Evolutionary conservation across 352 stramenopile species (phyloP).

Genomic region (Globisporangium takayamanum): DNA sequence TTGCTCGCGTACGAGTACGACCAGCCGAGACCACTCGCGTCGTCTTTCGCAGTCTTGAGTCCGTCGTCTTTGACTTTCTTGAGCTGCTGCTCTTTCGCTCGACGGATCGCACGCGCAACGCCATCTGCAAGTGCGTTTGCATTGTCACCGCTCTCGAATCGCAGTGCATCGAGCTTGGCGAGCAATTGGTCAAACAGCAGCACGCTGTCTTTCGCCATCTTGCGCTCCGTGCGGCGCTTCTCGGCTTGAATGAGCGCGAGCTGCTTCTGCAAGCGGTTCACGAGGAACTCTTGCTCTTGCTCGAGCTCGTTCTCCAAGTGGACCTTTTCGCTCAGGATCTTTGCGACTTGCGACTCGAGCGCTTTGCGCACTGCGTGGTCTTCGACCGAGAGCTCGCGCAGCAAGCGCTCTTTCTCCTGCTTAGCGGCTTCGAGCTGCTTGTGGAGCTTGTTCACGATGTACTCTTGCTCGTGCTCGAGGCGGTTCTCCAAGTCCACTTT

Average conservation of each 20-base stretch:
- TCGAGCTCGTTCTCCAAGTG: constrained; percentile 83
- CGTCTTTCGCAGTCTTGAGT: constrained; percentile 51
- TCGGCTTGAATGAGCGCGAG: constrained; percentile 58
- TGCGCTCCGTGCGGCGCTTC: constrained; percentile 67
- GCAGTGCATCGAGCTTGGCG: constrained; percentile 54
- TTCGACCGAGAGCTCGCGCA: constrained; percentile 62
- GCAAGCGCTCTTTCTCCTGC: constrained; percentile 58
- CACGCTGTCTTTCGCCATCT: constrained; percentile 68
- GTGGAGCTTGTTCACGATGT: constrained; percentile 89
- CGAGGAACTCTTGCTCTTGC: constrained; percentile 84
- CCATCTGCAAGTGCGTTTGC: constrained; percentile 52
- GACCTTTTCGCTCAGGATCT: constrained; percentile 83
- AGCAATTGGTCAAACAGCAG: constrained; percentile 61
- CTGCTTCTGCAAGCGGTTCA: constrained; percentile 84
- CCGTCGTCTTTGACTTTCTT: constrained; percentile 36
- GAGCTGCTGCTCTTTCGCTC: constrained; percentile 48
- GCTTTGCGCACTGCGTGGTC: constrained; percentile 55
- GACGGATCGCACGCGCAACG: constrained; percentile 36
- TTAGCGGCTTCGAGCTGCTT: constrained; percentile 76
- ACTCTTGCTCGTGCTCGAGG: constrained; percentile 89
- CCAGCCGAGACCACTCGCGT: constrained; percentile 42
- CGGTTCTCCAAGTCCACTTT: constrained; percentile 91
- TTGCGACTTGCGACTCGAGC: constrained; percentile 71
- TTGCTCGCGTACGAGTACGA: constrained; percentile 24
- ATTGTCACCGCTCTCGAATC: constrained; percentile 49